Conservation (phyloP, 2,329 filamentous ascomycete genomes). For the Trichoderma cornu-damae region DNA sequence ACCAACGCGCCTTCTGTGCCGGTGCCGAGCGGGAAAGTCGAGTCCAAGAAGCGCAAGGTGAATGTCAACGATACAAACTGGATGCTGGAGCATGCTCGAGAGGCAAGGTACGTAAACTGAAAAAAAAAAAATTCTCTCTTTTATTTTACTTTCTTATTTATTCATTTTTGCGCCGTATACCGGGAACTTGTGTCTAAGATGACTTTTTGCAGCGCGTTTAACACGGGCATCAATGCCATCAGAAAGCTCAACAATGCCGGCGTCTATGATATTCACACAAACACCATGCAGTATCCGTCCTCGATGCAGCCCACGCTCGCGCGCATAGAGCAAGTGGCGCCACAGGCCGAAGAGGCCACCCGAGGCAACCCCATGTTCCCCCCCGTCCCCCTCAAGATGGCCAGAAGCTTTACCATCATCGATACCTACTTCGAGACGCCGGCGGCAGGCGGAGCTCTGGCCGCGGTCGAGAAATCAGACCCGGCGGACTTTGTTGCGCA, state of each 20-base stretch:
- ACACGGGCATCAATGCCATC: constrained; percentile 63
- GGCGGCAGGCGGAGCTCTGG: constrained; percentile 41
- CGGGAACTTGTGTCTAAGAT: not conserved
- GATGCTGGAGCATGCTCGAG: constrained; percentile 90
- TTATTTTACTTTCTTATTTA: too few species aligned
- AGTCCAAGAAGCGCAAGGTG: constrained; percentile 77
- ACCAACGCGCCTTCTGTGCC: constrained; percentile 73
- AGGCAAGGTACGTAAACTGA: constrained; percentile 72
- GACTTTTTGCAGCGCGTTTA: constrained; percentile 68
- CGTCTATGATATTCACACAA: constrained; percentile 91
- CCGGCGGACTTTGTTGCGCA: constrained; percentile 45
- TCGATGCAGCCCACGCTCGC: constrained; percentile 87
- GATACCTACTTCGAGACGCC: constrained; percentile 52
- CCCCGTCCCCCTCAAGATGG: constrained; percentile 44
- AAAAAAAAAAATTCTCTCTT: too few species aligned
- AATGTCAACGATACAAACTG: constrained; percentile 92
- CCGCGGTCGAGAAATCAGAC: constrained; percentile 41
- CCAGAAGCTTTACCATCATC: constrained; percentile 53
- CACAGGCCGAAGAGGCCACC: constrained; percentile 33
- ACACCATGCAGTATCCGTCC: constrained; percentile 79
- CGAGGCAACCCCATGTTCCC: constrained; percentile 40
- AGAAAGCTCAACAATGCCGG: constrained; percentile 67
- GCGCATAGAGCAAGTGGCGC: constrained; percentile 67
- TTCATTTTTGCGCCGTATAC: constrained; percentile 1
- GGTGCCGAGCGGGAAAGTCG: constrained; percentile 67